Percentiles rank a stretch among this genome's conserved stretches.
These are phyloP conservation scores for Climacium dendroides DNA, from an alignment of 225 moss, liverwort and hornwort genomes.

Conservation along the genomic window DNA sequence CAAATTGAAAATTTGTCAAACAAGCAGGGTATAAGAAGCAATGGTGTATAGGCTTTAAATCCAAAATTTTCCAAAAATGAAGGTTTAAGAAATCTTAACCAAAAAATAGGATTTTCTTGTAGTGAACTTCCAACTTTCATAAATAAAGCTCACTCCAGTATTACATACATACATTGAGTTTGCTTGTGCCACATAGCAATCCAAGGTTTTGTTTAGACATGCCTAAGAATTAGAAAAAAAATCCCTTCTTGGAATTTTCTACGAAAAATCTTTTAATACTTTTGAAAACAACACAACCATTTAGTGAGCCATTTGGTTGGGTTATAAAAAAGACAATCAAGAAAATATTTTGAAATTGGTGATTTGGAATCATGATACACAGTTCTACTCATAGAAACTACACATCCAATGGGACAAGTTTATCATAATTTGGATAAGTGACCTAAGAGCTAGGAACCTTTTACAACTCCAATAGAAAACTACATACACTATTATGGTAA, in stretches of 20 bases:
- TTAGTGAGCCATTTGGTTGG: too few species aligned
- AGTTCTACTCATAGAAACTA: not conserved
- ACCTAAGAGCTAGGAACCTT: not conserved
- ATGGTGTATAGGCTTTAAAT: not conserved
- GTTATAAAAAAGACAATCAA: not conserved
- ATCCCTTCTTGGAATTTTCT: not conserved
- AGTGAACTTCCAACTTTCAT: not conserved
- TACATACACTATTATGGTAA: not conserved
- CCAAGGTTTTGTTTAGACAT: not conserved
- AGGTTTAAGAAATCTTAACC: not conserved
- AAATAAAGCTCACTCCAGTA: fast-evolving
- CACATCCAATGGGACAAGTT: not conserved
- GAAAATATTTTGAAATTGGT: not conserved
- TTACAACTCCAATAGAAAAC: not conserved
- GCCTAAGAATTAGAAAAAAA: not conserved
- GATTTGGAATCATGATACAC: not conserved
- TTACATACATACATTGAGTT: not conserved
- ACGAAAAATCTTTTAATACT: not conserved
- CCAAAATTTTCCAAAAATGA: not conserved
- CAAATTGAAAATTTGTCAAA: not conserved
- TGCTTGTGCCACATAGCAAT: not conserved
- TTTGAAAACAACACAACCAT: not conserved
- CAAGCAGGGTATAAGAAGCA: not conserved
- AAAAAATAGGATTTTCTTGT: too few species aligned
- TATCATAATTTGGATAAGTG: not conserved